Evolutionary conservation across 2,329 filamentous ascomycete genomes (phyloP).

Genomic region (Paecilomyces dactylethromorphus): DNA sequence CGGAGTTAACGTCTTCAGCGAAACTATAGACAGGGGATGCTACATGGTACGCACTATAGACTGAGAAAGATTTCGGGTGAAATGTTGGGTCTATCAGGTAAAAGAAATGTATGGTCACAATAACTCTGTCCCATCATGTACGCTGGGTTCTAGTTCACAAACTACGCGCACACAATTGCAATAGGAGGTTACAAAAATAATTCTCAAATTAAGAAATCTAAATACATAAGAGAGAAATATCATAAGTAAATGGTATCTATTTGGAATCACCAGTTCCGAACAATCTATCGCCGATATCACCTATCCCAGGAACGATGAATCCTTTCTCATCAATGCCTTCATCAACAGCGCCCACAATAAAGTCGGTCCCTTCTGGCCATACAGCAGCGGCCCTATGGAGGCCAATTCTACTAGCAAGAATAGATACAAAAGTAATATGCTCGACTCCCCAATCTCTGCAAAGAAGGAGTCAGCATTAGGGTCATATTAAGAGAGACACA

Average conservation of each 20-base stretch:
- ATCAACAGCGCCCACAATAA: slow-evolving; percentile 20
- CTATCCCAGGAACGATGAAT: slow-evolving; percentile 19
- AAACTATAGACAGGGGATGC: not conserved
- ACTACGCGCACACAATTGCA: not conserved
- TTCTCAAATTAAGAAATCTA: not conserved
- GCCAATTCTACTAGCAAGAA: slow-evolving; percentile 15
- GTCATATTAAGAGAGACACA: not conserved
- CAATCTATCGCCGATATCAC: slow-evolving; percentile 23
- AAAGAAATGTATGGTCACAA: not conserved
- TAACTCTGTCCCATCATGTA: not conserved
- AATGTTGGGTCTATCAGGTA: not conserved
- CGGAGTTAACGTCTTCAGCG: not conserved
- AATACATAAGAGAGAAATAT: not conserved
- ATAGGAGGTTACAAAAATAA: not conserved
- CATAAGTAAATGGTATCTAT: not conserved
- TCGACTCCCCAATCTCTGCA: slow-evolving; percentile 20
- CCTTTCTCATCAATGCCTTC: slow-evolving; percentile 16
- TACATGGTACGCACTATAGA: not conserved
- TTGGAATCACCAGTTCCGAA: slow-evolving; percentile 15
- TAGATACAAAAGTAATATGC: slow-evolving; percentile 18
- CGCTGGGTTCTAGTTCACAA: not conserved
- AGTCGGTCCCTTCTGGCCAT: slow-evolving; percentile 18
- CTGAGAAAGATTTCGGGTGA: not conserved
- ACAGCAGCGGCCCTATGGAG: slow-evolving; percentile 14
- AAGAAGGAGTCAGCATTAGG: not conserved